Conservation (phyloP, 495 filamentous ascomycete species). For the Penicillium mononematosum region DNA sequence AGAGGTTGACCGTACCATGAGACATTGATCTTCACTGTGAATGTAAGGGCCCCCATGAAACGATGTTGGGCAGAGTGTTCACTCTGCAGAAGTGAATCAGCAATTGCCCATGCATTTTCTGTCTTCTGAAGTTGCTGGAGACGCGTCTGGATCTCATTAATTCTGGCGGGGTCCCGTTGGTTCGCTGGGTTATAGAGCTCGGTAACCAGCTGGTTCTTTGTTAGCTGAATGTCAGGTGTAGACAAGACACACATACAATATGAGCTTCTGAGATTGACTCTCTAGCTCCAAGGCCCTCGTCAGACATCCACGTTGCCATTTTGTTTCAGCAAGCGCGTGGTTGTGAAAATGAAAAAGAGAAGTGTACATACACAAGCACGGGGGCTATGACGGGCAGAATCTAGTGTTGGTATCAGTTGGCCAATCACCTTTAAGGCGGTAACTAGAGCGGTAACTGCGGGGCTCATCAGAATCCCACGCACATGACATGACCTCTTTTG, state of each 20-base stretch:
- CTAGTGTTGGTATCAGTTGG: not conserved
- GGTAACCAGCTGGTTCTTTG: conserved; percentile 33
- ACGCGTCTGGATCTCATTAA: conserved; percentile 70
- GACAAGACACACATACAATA: conserved; percentile 3
- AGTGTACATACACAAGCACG: conserved; percentile 7
- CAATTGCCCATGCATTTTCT: conserved; percentile 80
- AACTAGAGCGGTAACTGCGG: conserved; percentile 3
- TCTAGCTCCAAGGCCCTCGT: conserved; percentile 8
- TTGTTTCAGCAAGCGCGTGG: conserved; percentile 1
- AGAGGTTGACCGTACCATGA: conserved; percentile 19
- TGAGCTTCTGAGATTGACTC: conserved; percentile 25
- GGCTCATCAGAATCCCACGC: not conserved
- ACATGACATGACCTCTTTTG: not conserved
- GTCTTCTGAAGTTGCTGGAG: conserved; percentile 75
- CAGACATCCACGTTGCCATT: conserved; percentile 16
- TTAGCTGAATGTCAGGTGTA: not conserved
- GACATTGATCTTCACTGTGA: conserved; percentile 84
- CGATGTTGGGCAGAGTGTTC: conserved; percentile 64
- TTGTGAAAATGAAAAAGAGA: conserved; percentile 6
- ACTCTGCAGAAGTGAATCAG: conserved; percentile 65
- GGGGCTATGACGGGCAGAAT: conserved; percentile 10
- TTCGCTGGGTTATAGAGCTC: conserved; percentile 70
- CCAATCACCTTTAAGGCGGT: conserved; percentile 2
- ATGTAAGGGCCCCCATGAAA: conserved; percentile 93
- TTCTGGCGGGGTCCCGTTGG: conserved; percentile 47